Evolutionary conservation across 1,284 basidiomycete genomes (phyloP).

Genomic region (Moniliella sp.): DNA sequence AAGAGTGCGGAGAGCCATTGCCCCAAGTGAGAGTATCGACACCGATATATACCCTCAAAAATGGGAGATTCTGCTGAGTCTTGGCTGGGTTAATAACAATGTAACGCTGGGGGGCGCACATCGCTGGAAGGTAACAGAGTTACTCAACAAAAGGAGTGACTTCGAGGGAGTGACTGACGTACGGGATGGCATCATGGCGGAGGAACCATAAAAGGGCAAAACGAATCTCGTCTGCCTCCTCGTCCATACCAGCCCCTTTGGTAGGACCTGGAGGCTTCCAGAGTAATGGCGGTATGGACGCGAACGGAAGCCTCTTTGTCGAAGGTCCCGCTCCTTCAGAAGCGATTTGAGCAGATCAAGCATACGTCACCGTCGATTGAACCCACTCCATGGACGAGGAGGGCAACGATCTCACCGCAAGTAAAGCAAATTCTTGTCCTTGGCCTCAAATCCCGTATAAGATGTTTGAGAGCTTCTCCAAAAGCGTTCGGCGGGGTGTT

Average conservation of each 20-base stretch:
- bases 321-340: conserved; percentile 52
- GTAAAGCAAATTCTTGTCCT: conserved; percentile 75
- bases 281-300: conserved; percentile 68
- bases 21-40: conserved; percentile 60
- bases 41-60: conserved; percentile 58
- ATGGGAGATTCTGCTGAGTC: conserved; percentile 42
- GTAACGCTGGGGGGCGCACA: conserved; percentile 68
- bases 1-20: conserved; percentile 46
- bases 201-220: conserved; percentile 52
- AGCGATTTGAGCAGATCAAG: conserved; percentile 49
- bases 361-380: conserved; percentile 52
- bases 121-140: conserved; percentile 49
- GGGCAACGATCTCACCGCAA: conserved; percentile 50
- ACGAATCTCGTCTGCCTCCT: conserved; percentile 47
- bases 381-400: conserved; percentile 13
- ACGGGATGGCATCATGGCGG: conserved; percentile 41
- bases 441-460: conserved; percentile 66
- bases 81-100: conserved; percentile 58
- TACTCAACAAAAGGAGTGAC: too few relatives aligned
- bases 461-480: conserved; percentile 47
- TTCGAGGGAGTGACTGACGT: too few relatives aligned
- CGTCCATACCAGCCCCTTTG: conserved; percentile 48
- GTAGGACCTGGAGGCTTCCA: conserved; percentile 45
- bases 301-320: conserved; percentile 72
- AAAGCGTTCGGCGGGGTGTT: conserved; percentile 50